Evolutionary conservation across 768 basidiomycete species (phyloP).

Genomic region (Panellus pusillus): DNA sequence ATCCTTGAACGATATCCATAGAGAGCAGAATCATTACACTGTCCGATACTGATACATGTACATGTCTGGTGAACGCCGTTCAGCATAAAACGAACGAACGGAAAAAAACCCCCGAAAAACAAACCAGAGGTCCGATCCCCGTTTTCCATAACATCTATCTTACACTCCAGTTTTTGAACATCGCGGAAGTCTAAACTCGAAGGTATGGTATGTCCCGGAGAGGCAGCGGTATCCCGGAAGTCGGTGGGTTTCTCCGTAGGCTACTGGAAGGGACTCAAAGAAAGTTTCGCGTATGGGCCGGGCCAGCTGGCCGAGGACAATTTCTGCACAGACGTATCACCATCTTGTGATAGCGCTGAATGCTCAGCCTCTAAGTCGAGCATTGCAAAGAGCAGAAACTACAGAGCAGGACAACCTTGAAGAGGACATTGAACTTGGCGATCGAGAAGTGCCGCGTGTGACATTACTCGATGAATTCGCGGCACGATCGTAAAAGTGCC

Average conservation of each 20-base stretch:
- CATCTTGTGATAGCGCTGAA: slow-evolving; percentile 2
- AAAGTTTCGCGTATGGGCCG: slow-evolving; percentile 9
- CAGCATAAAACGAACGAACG: no score
- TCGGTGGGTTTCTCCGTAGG: slow-evolving; percentile 12
- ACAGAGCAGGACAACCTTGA: no score
- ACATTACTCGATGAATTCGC: no score
- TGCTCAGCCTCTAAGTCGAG: slow-evolving; percentile 1
- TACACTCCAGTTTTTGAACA: slow-evolving; percentile 14
- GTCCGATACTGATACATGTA: slow-evolving; percentile 18
- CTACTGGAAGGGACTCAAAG: slow-evolving; percentile 11
- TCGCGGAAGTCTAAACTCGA: slow-evolving; percentile 5
- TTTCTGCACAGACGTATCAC: slow-evolving; percentile 7
- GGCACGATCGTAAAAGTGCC: no score
- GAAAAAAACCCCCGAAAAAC: background rate
- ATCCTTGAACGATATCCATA: background rate
- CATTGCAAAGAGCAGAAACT: no score
- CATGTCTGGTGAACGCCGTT: background rate
- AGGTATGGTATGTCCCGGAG: slow-evolving; percentile 14
- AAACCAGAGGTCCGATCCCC: slow-evolving; percentile 11
- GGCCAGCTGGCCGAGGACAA: slow-evolving; percentile 12
- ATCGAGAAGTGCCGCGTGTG: no score
- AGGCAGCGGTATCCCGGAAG: slow-evolving; percentile 12
- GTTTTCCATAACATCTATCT: slow-evolving; percentile 14
- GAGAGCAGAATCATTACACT: background rate
- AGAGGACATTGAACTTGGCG: no score